Conservation (phyloP, 1,284 basidiomycete genomes). For the Trametes hirsuta region DNA sequence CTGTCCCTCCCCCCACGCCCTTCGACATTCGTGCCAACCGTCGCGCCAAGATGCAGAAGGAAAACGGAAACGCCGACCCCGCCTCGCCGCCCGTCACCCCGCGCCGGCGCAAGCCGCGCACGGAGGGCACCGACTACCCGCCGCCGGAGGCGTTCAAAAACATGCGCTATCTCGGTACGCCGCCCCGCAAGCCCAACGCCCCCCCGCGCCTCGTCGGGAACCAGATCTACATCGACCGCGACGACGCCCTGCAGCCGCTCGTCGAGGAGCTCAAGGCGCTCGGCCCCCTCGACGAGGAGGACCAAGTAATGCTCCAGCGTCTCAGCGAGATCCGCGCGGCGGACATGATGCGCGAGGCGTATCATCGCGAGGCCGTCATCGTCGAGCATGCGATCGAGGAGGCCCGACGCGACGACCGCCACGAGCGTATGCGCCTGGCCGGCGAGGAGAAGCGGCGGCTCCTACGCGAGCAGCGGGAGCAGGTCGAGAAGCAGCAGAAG, state of each 20-base stretch:
- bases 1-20: constrained; percentile 2
- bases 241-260: constrained; percentile 12
- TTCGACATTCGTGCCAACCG: constrained; percentile 6
- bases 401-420: background rate
- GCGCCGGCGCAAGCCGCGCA: background rate
- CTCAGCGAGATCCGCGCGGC: background rate
- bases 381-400: constrained; percentile 4
- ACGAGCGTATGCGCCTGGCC: background rate
- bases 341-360: constrained; percentile 3
- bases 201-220: constrained; percentile 2
- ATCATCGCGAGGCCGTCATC: constrained; percentile 8
- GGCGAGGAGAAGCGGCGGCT: background rate
- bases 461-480: background rate
- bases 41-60: constrained; percentile 5
- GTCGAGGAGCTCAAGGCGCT: constrained; percentile 9
- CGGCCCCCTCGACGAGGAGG: constrained; percentile 7
- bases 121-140: constrained; percentile 7
- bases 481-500: background rate
- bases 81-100: background rate
- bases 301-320: constrained; percentile 11
- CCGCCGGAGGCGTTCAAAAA: background rate
- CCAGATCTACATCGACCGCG: constrained; percentile 13
- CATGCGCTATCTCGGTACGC: constrained; percentile 2
- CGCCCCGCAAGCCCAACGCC: background rate
- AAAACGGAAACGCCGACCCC: background rate